phyloP scores from a whole-genome alignment of 2,329 filamentous ascomycete genomes.

The Colletotrichum tropicicola region DNA sequence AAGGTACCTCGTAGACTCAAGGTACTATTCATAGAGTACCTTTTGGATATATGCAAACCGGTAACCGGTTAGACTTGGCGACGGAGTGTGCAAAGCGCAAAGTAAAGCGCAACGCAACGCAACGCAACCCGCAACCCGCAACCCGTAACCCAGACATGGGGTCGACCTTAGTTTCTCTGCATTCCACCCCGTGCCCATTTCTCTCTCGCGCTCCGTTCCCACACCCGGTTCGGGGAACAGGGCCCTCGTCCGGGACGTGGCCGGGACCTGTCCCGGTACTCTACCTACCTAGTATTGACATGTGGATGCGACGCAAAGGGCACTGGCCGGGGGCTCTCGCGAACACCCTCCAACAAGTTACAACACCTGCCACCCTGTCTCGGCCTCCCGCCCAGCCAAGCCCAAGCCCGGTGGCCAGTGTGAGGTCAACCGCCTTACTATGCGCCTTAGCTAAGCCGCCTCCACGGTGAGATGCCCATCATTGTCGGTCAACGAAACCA shows the following conservation, averaged over 20 bases:
- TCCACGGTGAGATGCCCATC: not conserved
- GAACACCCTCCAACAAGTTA: not conserved
- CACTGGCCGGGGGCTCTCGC: not conserved
- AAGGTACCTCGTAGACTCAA: too few relatives aligned
- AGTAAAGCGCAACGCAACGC: not conserved
- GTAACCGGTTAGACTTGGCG: too few relatives aligned
- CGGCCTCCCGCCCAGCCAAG: not conserved
- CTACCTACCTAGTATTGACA: not conserved
- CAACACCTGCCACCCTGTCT: not conserved
- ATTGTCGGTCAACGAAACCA: constrained; percentile 22
- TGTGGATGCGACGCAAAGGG: constrained; percentile 14
- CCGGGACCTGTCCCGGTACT: constrained; percentile 9
- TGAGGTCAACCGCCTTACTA: not conserved
- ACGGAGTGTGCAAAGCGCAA: not conserved
- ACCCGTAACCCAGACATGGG: constrained; percentile 1
- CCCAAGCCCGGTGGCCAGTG: not conserved
- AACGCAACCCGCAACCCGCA: not conserved
- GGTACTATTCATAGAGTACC: too few relatives aligned
- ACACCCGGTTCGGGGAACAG: constrained; percentile 3
- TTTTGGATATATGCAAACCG: too few relatives aligned
- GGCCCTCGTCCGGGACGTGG: constrained; percentile 7
- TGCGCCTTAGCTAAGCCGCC: constrained; percentile 10
- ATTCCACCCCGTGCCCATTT: not conserved
- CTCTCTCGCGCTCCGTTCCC: not conserved
- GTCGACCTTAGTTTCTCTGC: not conserved